Evolutionary conservation across 768 basidiomycete species (phyloP), one percentile per base, ranked within the genome.

Genomic region (Pholiota molesta): DNA sequence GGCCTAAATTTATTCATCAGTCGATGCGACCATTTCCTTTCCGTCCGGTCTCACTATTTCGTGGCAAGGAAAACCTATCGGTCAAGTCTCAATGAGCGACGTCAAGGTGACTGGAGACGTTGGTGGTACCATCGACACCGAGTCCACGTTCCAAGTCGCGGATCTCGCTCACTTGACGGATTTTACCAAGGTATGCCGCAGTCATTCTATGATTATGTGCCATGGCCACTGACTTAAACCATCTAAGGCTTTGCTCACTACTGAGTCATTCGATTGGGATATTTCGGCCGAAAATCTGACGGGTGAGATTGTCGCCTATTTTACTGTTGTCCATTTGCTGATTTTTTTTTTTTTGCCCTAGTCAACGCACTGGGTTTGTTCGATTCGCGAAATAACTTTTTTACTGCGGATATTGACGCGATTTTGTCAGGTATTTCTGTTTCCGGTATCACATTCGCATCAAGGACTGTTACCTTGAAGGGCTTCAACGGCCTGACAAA

Each of bases 1-100:
- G 40, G 21, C 42, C 29, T 63, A 5, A 64, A 55, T 7, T 63
- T 57, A 8, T 21, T 16, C 28, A 39, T 44, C 58, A 82, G 89
- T 92, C 68, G 87, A 91, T 63, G 90, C 90, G 2, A 80, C 72
- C 4, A 91, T 92, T 66, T 77, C 81, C 9, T 92, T 92, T 72
- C 82, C 82, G 2, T 71, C 79, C 37, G 90, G 90, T 5, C 74
- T 91, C 29, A 78, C 79, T 3, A 82, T 91, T 26, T 75, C 78
- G 13, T 92, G 89, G 89, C 71, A 77, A 40, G 86, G 84, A 1
- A 76, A 80, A 63, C 71, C 79, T 9, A 75, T 91, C 1, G 89
- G 90, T 0, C 80, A 73, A 40, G 83, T 92, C 60, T 77, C 81
- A 44, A 85, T 91, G 83, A 77, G 77, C 14, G 79, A 87, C 64